phyloP scores from a whole-genome alignment of 2,329 filamentous ascomycete genomes.

The Fusarium denticulatum region DNA sequence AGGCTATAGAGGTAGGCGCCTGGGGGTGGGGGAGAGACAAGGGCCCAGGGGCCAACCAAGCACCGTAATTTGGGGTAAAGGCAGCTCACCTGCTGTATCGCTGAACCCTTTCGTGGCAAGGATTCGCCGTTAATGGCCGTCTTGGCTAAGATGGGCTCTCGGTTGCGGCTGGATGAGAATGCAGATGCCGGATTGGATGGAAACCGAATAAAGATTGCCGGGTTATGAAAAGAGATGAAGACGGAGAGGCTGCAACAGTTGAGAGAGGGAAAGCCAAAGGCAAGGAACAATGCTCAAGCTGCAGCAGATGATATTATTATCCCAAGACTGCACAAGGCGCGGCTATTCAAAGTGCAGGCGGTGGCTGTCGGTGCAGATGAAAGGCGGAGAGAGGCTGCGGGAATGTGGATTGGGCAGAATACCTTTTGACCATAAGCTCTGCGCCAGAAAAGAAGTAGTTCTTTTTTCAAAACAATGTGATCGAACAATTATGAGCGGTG shows the following conservation, averaged over 20 bases:
- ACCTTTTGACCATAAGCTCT: neutral
- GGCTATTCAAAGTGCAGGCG: slow-evolving; percentile 11
- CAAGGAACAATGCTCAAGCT: neutral
- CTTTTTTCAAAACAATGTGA: slow-evolving; percentile 12
- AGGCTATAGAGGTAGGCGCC: slow-evolving; percentile 22
- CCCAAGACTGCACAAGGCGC: slow-evolving; percentile 5
- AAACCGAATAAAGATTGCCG: neutral
- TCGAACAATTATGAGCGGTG: slow-evolving; percentile 16
- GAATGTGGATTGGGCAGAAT: neutral
- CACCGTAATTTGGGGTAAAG: slow-evolving; percentile 21
- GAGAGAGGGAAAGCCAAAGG: neutral
- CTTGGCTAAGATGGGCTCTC: slow-evolving; percentile 22
- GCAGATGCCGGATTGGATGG: slow-evolving; percentile 20
- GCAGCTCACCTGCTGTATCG: slow-evolving; percentile 22
- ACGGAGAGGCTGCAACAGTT: neutral
- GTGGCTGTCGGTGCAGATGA: slow-evolving; percentile 16
- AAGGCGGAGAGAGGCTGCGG: slow-evolving; percentile 6
- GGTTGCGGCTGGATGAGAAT: slow-evolving; percentile 33
- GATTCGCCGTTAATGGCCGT: slow-evolving; percentile 16
- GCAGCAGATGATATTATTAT: neutral
- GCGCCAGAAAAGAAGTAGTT: neutral
- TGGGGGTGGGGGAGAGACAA: slow-evolving; percentile 20
- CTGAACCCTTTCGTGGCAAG: slow-evolving; percentile 21
- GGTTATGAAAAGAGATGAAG: neutral
- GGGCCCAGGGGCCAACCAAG: slow-evolving; percentile 31